These are phyloP conservation scores for Boletus patriciae DNA, from an alignment of 768 basidiomycete genomes.

Conservation along the genomic window DNA sequence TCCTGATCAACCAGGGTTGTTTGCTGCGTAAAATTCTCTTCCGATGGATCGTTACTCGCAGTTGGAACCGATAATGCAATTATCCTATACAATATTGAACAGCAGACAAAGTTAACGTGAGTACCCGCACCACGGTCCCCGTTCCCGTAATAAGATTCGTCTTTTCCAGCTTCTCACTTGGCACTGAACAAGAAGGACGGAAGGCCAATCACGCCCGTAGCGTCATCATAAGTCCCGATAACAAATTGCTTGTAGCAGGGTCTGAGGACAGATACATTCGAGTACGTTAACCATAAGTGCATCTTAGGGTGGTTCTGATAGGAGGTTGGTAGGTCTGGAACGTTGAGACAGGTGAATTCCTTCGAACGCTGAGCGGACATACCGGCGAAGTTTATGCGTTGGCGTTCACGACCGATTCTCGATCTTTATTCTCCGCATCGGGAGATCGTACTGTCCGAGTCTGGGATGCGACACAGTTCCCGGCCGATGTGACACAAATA, in stretches of 20 bases:
- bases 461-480: conserved; percentile 34
- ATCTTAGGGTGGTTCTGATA: background rate
- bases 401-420: conserved; percentile 37
- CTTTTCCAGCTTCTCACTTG: conserved; percentile 26
- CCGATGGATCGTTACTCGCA: conserved; percentile 33
- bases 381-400: conserved; percentile 37
- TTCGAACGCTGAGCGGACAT: conserved; percentile 35
- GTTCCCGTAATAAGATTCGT: background rate
- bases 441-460: conserved; percentile 37
- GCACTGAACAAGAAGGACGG: conserved; percentile 20
- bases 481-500: conserved; percentile 15
- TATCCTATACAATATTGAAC: conserved; percentile 28
- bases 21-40: conserved; percentile 35
- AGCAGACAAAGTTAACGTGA: conserved; percentile 31
- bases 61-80: conserved; percentile 35
- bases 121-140: background rate
- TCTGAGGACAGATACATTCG: conserved; percentile 37
- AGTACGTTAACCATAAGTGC: conserved; percentile 17
- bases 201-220: conserved; percentile 34
- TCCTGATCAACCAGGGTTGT: conserved; percentile 23
- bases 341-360: conserved; percentile 25
- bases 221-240: conserved; percentile 33
- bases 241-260: conserved; percentile 32
- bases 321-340: conserved; percentile 27
- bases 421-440: conserved; percentile 36